Base-by-base conservation (phyloP, 1,284 basidiomycete genomes). In the Naganishia liquefaciens region DNA sequence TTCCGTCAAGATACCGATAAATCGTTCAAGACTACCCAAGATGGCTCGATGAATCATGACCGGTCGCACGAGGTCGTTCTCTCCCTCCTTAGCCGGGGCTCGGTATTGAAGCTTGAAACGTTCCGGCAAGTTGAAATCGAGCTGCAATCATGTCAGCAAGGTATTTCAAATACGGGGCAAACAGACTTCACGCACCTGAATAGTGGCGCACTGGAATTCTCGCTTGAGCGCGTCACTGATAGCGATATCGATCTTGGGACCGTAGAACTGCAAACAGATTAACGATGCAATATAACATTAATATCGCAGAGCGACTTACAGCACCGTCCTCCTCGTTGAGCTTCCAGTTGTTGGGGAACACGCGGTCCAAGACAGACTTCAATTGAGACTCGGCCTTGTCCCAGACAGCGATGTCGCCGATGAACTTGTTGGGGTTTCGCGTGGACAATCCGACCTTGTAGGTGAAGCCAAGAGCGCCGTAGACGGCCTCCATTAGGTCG, bases 21-120 rank as follows among this genome's bases (percentile, higher is more conserved):
- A 99, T 0, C 96, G 84, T 80, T 99, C 96, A 42, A 99, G 76
- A 74, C 89, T 92, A 53, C 96, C 96, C 69, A 99, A 79, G 76
- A 99, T 93, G 3, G 96, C 96, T 68, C 96, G 90, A 80, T 99
- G 96, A 72, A 99, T 97, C 84, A 99, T 98, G 72, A 99, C 95
- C 5, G 96, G 96, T 54, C 94, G 83, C 43, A 84, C 81, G 21
- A 85, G 83, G 23, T 87, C 82, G 68, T 82, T 84, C 70, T 86
- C 85, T n/a, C 70, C 74, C 19, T 84, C 79, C 55, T 80, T 82
- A 15, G 82, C 73, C 5, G 79, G 70, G 46, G 87, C 87, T 47
- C 93, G 89, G 81, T 93, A 99, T 75, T 89, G 89, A 69, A 99
- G 84, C 79, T 96, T 89, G 84, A 99, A 99, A 55, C 93, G 88